Evolutionary conservation across 495 filamentous ascomycete genomes (phyloP).

Genomic region (Daldinia grandis): DNA sequence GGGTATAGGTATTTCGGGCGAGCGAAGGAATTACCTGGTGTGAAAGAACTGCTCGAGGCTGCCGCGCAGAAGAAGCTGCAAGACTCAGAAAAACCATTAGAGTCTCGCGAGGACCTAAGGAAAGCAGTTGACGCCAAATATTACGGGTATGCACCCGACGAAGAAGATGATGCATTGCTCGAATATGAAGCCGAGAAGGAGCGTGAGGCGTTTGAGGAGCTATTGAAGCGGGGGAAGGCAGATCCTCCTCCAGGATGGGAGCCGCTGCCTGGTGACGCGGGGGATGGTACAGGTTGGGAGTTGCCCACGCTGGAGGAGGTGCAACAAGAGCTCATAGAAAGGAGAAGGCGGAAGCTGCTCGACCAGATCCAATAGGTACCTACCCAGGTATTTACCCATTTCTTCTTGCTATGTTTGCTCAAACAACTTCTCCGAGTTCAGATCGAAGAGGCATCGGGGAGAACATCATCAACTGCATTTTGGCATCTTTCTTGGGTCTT

Average conservation of each 20-base stretch:
- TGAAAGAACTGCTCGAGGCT: constrained; percentile 95
- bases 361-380: constrained; percentile 57
- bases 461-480: constrained; percentile 20
- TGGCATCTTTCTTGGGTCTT: constrained; percentile 24
- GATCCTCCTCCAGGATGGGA: constrained; percentile 75
- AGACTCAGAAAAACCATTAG: constrained; percentile 66
- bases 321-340: constrained; percentile 88
- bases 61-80: constrained; percentile 67
- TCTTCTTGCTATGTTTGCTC: constrained; percentile 1
- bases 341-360: constrained; percentile 80
- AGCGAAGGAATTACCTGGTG: constrained; percentile 88
- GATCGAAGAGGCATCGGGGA: constrained; percentile 6
- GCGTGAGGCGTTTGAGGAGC: constrained; percentile 74
- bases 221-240: constrained; percentile 55
- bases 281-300: constrained; percentile 85
- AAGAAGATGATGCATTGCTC: constrained; percentile 87
- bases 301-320: constrained; percentile 89
- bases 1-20: constrained; percentile 94
- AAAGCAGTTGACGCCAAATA: constrained; percentile 92
- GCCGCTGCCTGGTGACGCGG: constrained; percentile 82
- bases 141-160: constrained; percentile 93
- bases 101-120: constrained; percentile 71
- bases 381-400: neutral
- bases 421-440: neutral
- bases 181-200: constrained; percentile 86